Conservation (phyloP, 345 rosid genomes). For the Dovyalis caffra region DNA sequence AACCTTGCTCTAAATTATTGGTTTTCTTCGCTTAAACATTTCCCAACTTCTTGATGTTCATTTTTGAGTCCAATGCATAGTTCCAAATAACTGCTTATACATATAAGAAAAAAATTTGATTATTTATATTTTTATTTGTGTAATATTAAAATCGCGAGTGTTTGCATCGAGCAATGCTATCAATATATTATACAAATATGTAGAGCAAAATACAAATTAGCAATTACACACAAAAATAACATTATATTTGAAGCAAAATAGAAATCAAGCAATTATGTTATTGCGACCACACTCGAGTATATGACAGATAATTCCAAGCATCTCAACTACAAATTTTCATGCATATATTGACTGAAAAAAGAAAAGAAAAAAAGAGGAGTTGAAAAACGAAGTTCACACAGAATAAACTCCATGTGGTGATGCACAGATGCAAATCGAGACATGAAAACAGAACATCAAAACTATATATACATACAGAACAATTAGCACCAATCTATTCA, state of each 20-base stretch:
- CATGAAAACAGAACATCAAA: conserved; percentile 1
- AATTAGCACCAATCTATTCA: conserved; percentile 5
- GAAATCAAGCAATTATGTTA: neutral
- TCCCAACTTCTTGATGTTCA: neutral
- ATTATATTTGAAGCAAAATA: neutral
- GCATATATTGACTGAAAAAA: neutral
- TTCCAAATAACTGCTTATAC: too few species aligned
- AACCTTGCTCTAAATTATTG: neutral
- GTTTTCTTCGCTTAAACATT: neutral
- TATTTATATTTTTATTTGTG: too few species aligned
- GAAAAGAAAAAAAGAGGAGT: neutral
- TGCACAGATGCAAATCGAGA: neutral
- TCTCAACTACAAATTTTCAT: neutral
- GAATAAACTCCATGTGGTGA: neutral
- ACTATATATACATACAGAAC: conserved; percentile 15
- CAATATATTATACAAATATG: too few species aligned
- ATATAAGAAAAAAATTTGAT: too few species aligned
- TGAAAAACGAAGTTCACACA: neutral
- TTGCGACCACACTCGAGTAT: neutral
- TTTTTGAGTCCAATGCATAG: neutral
- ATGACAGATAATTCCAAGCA: neutral
- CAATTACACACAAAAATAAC: neutral
- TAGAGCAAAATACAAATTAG: too few species aligned
- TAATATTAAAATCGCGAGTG: too few species aligned
- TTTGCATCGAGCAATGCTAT: too few species aligned